Conservation (phyloP, 208 protist species). For the Acanthamoeba sp. region DNA sequence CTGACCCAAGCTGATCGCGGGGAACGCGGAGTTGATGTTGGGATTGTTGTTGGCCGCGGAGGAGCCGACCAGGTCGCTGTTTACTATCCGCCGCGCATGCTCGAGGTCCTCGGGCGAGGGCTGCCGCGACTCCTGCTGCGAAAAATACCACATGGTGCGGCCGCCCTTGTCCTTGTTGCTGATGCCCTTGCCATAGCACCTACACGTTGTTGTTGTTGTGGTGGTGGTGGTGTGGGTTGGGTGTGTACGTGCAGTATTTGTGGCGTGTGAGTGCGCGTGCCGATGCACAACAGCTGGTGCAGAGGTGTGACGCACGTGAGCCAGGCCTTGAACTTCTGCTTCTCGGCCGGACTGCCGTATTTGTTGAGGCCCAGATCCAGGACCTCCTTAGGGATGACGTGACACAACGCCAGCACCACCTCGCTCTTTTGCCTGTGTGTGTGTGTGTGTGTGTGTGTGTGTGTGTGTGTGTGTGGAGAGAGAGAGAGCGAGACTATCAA, state of each 20-base stretch:
- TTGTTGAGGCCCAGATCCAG: conserved; percentile 36
- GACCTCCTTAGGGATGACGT: conserved; percentile 17
- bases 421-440: conserved; percentile 31
- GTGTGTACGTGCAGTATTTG: background rate
- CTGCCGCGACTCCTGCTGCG: background rate
- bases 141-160: conserved; percentile 41
- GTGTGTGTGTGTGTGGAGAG: too few relatives aligned
- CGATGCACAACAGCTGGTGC: background rate
- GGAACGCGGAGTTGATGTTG: background rate
- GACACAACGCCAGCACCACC: conserved; percentile 13
- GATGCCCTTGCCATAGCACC: conserved; percentile 33
- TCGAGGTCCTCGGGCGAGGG: conserved; percentile 6
- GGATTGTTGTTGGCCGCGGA: background rate
- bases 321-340: conserved; percentile 62
- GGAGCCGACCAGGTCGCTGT: background rate
- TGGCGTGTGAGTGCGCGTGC: background rate
- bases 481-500: too few relatives aligned
- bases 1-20: too few relatives aligned
- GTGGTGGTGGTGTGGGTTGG: background rate
- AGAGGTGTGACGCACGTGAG: background rate
- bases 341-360: conserved; percentile 10
- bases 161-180: conserved; percentile 56
- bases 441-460: too few relatives aligned
- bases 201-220: background rate
- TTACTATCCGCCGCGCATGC: background rate